Evolutionary conservation across 495 filamentous ascomycete genomes (phyloP).

Genomic region (Penicillium lividum): DNA sequence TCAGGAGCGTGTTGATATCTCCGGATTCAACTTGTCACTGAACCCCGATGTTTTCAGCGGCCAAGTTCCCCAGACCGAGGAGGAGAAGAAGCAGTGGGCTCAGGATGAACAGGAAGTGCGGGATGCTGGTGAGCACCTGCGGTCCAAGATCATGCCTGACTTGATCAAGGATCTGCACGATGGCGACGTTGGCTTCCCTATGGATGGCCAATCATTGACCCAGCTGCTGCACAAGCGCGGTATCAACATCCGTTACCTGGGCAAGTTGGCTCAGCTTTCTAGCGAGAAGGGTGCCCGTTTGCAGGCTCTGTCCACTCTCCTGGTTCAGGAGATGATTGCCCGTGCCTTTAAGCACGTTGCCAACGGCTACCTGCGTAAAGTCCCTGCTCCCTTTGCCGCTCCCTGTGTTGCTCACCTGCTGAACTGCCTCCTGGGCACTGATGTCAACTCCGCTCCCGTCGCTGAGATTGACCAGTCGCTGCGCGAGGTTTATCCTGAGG

Average conservation of each 20-base stretch:
- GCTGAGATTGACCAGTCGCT: slow-evolving; percentile 76
- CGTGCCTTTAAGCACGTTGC: slow-evolving; percentile 93
- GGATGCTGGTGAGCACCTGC: slow-evolving; percentile 76
- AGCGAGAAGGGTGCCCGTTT: slow-evolving; percentile 68
- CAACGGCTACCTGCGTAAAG: slow-evolving; percentile 71
- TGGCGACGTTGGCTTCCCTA: slow-evolving; percentile 93
- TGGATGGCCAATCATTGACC: slow-evolving; percentile 91
- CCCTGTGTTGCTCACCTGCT: slow-evolving; percentile 82
- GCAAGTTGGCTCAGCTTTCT: slow-evolving; percentile 71
- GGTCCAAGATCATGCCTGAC: slow-evolving; percentile 70
- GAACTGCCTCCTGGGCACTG: slow-evolving; percentile 87
- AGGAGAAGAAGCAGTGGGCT: slow-evolving; percentile 81
- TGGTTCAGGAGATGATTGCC: slow-evolving; percentile 88
- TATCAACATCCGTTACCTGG: slow-evolving; percentile 95
- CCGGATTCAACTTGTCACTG: slow-evolving; percentile 80
- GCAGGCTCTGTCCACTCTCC: slow-evolving; percentile 70
- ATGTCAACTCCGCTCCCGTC: slow-evolving; percentile 71
- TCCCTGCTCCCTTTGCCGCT: slow-evolving; percentile 76
- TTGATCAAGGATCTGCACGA: slow-evolving; percentile 82
- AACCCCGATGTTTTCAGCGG: slow-evolving; percentile 97
- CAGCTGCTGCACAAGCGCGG: slow-evolving; percentile 93
- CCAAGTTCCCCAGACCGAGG: slow-evolving; percentile 84
- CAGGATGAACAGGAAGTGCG: slow-evolving; percentile 89
- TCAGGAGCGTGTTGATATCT: slow-evolving; percentile 73
- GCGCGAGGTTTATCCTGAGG: slow-evolving; percentile 73